These are phyloP conservation scores for Botrytis medusae DNA, from an alignment of 2,329 filamentous ascomycete genomes.

Conservation along the genomic window DNA sequence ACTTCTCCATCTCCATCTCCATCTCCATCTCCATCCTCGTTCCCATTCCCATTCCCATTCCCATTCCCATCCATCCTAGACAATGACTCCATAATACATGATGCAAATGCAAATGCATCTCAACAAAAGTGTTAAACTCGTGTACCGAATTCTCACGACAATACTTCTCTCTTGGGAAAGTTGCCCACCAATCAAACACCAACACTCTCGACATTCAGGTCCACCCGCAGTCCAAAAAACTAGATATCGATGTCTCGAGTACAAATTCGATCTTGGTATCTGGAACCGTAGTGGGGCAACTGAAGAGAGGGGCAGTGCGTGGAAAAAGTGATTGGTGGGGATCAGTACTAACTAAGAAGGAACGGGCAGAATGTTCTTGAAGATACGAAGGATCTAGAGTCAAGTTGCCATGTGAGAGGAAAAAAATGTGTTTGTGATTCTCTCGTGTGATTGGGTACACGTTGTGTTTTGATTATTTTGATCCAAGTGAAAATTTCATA, in stretches of 20 bases:
- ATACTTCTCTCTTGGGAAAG: not conserved
- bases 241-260: not conserved
- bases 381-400: not conserved
- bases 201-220: too few species aligned
- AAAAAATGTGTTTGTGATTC: not conserved
- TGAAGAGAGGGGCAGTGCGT: not conserved
- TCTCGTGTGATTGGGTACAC: not conserved
- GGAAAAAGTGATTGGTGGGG: not conserved
- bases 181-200: not conserved
- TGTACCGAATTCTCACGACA: not conserved
- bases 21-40: not conserved
- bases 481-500: not conserved
- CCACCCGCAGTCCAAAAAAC: not conserved
- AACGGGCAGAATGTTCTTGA: not conserved
- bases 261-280: conserved; percentile 6
- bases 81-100: conserved; percentile 8
- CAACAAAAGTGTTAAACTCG: not conserved
- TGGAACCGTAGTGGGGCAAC: not conserved
- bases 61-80: not conserved
- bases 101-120: not conserved
- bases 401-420: not conserved
- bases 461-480: not conserved
- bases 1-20: not conserved
- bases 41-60: not conserved
- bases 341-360: not conserved